Percentiles rank a stretch among this genome's conserved stretches.
phyloP scores from a whole-genome alignment of 345 rosid species.

The Boechera retrofracta region DNA sequence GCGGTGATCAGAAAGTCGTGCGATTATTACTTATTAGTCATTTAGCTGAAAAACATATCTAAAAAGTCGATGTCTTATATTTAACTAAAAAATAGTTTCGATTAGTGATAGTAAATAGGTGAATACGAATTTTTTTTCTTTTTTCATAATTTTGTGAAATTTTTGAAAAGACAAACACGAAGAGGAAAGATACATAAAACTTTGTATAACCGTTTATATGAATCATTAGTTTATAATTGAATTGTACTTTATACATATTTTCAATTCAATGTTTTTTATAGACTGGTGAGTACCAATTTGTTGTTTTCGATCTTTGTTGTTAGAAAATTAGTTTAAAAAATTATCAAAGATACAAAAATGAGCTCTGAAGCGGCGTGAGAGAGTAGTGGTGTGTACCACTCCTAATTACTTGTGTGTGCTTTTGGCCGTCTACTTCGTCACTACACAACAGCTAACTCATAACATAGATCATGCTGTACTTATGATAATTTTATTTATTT shows the following conservation, averaged over 20 bases:
- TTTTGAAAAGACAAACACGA: too few relatives aligned
- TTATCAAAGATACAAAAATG: background rate
- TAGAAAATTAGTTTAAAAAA: background rate
- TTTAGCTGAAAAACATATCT: too few relatives aligned
- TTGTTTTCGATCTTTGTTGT: background rate
- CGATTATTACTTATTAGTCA: background rate
- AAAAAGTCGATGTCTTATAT: too few relatives aligned
- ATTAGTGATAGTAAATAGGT: too few relatives aligned
- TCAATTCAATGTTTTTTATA: background rate
- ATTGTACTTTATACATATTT: background rate
- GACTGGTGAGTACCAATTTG: background rate
- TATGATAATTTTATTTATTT: constrained; percentile 16
- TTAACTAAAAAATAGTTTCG: too few relatives aligned
- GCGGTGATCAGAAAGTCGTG: background rate
- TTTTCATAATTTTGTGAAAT: too few relatives aligned
- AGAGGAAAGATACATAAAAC: too few relatives aligned
- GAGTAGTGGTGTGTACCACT: constrained; percentile 44
- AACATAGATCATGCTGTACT: constrained; percentile 38
- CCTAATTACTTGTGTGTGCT: constrained; percentile 23
- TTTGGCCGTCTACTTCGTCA: constrained; percentile 31
- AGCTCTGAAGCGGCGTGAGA: constrained; percentile 25
- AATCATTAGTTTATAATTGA: background rate
- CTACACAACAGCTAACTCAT: constrained; percentile 30
- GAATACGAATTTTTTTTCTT: too few relatives aligned
- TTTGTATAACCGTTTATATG: too few relatives aligned